Percentiles rank a stretch among this genome's conserved stretches.
phyloP scores from a whole-genome alignment of 1,284 basidiomycete genomes.

The Heterobasidion annosum region DNA sequence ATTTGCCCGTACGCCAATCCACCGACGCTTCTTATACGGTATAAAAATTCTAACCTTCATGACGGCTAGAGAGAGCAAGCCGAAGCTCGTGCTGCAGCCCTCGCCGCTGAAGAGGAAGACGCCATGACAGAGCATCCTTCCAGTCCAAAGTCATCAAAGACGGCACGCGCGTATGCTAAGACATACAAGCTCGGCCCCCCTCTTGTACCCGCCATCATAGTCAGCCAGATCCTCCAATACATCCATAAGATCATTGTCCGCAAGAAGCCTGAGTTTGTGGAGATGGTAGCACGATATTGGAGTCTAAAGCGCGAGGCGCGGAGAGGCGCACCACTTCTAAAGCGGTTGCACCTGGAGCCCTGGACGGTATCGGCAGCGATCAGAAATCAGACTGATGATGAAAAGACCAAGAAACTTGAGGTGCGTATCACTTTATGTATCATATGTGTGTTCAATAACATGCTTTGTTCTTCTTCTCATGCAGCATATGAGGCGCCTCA shows the following conservation, averaged over 20 bases:
- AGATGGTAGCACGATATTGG: slow-evolving; percentile 88
- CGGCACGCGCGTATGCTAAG: slow-evolving; percentile 74
- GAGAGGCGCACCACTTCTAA: slow-evolving; percentile 89
- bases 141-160: slow-evolving; percentile 46
- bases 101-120: slow-evolving; percentile 32
- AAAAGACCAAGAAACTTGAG: slow-evolving; percentile 80
- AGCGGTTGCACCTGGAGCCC: slow-evolving; percentile 91
- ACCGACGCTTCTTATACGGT: slow-evolving; percentile 5
- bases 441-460: slow-evolving; percentile 2
- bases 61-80: slow-evolving; percentile 53
- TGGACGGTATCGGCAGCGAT: slow-evolving; percentile 73
- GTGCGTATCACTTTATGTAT: slow-evolving; percentile 26
- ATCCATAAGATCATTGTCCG: slow-evolving; percentile 64
- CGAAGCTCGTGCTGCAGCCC: slow-evolving; percentile 47
- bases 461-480: slow-evolving; percentile 11
- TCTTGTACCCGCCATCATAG: slow-evolving; percentile 65
- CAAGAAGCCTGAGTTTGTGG: slow-evolving; percentile 74
- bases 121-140: neutral
- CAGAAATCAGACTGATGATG: slow-evolving; percentile 70
- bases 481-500: slow-evolving; percentile 64
- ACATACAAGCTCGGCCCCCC: slow-evolving; percentile 74
- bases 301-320: slow-evolving; percentile 92
- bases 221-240: slow-evolving; percentile 74
- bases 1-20: slow-evolving; percentile 63
- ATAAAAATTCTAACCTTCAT: neutral